Percentiles rank a stretch among this genome's conserved stretches.
phyloP scores from a whole-genome alignment of 805 yeast species.

The Ogataea henricii region DNA sequence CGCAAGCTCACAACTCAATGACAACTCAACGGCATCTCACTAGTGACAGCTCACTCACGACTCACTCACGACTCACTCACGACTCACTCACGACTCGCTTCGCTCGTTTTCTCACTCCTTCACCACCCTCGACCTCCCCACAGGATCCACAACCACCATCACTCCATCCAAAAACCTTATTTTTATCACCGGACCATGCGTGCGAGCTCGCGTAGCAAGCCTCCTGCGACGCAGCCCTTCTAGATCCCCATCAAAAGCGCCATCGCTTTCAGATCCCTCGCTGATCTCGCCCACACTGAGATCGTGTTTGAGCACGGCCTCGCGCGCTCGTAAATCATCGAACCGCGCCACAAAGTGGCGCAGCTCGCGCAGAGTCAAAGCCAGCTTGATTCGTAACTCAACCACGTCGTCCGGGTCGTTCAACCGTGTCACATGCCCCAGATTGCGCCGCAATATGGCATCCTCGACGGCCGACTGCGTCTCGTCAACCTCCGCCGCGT shows the following conservation, averaged over 20 bases:
- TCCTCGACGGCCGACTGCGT: conserved; percentile 40
- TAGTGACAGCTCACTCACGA: not conserved
- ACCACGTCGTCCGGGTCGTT: conserved; percentile 46
- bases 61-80: not conserved
- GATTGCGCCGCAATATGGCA: conserved; percentile 13
- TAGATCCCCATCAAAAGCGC: conserved; percentile 22
- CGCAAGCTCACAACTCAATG: not conserved
- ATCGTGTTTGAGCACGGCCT: conserved; percentile 33
- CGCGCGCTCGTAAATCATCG: conserved; percentile 40
- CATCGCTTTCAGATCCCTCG: conserved; percentile 8
- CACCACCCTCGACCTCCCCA: conserved; percentile 27
- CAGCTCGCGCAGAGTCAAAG: conserved; percentile 52
- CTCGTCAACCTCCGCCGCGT: conserved; percentile 32
- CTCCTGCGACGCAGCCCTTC: conserved; percentile 15
- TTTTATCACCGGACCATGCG: conserved; percentile 40
- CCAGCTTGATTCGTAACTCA: conserved; percentile 55
- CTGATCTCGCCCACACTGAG: conserved; percentile 18
- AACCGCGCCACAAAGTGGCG: conserved; percentile 39
- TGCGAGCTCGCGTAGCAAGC: conserved; percentile 22
- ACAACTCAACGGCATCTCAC: not conserved
- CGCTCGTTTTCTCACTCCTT: not conserved
- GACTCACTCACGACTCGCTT: conserved; percentile 2
- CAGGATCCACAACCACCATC: conserved; percentile 44
- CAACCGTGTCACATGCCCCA: conserved; percentile 39
- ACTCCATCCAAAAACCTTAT: conserved; percentile 41